phyloP scores from a whole-genome alignment of 2,329 filamentous ascomycete species.

The Fusarium devonianum region DNA sequence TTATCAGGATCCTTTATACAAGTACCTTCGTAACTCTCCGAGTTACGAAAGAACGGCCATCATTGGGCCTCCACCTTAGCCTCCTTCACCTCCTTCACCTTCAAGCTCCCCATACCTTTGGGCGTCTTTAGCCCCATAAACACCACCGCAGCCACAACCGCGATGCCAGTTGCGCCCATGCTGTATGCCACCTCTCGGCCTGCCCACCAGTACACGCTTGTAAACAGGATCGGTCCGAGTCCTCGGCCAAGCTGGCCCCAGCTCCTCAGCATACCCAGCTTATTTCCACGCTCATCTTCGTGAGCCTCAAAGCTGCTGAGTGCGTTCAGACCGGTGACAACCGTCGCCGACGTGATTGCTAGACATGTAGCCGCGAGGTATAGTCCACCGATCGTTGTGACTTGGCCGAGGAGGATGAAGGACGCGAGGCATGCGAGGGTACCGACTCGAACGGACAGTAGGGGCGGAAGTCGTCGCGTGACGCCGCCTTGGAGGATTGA shows the following conservation, averaged over 20 bases:
- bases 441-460: conserved; percentile 80
- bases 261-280: conserved; percentile 81
- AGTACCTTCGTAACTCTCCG: background rate
- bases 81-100: conserved; percentile 30
- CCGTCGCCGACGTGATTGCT: conserved; percentile 90
- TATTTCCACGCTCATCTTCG: conserved; percentile 81
- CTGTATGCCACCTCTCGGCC: conserved; percentile 85
- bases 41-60: background rate
- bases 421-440: conserved; percentile 78
- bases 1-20: background rate
- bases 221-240: conserved; percentile 87
- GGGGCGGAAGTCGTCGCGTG: conserved; percentile 81
- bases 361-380: conserved; percentile 85
- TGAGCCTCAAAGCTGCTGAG: conserved; percentile 88
- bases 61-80: conserved; percentile 26
- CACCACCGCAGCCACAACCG: conserved; percentile 73
- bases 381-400: conserved; percentile 72
- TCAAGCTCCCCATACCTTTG: conserved; percentile 30
- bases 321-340: conserved; percentile 92
- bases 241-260: conserved; percentile 89
- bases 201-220: conserved; percentile 98
- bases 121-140: conserved; percentile 77
- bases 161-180: conserved; percentile 81
- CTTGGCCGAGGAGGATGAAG: conserved; percentile 78
- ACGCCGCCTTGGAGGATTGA: conserved; percentile 94